Percentiles rank a stretch among this genome's conserved stretches.
phyloP scores from a whole-genome alignment of 2,329 filamentous ascomycete genomes.

The Aureobasidium musti region DNA sequence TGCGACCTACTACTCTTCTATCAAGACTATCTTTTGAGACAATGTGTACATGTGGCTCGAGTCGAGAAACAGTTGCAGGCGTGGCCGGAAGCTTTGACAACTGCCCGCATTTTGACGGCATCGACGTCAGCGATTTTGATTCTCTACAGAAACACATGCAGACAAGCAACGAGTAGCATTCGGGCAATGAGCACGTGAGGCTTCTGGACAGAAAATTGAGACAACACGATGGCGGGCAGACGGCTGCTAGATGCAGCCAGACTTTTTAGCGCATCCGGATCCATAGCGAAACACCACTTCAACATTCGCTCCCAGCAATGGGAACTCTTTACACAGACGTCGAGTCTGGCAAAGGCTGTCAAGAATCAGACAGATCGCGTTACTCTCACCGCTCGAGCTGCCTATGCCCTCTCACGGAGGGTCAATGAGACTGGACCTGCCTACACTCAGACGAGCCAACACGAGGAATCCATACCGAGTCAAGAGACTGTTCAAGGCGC shows the following conservation, averaged over 20 bases:
- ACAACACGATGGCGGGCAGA: constrained; percentile 52
- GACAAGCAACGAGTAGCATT: background rate
- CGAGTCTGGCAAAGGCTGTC: constrained; percentile 63
- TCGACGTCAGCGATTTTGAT: constrained; percentile 25
- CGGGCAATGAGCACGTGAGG: background rate
- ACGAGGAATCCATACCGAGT: constrained; percentile 37
- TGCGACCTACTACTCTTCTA: background rate
- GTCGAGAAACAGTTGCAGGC: constrained; percentile 5
- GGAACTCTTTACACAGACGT: constrained; percentile 64
- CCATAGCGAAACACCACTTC: constrained; percentile 57
- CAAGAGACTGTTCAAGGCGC: constrained; percentile 36
- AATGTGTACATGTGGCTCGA: background rate
- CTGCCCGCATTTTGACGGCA: constrained; percentile 17
- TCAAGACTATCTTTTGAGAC: background rate
- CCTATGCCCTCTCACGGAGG: constrained; percentile 59
- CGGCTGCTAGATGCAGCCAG: constrained; percentile 55
- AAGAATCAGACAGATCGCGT: constrained; percentile 63
- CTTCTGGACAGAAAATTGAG: background rate
- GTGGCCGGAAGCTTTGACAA: constrained; percentile 24
- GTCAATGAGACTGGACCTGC: constrained; percentile 55
- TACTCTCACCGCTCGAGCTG: constrained; percentile 62
- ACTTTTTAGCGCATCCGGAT: constrained; percentile 51
- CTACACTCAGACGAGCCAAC: constrained; percentile 36
- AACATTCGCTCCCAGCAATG: constrained; percentile 62
- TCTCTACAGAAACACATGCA: background rate